Base-by-base conservation (phyloP, 805 yeast genomes). In the Candida easanensis region DNA sequence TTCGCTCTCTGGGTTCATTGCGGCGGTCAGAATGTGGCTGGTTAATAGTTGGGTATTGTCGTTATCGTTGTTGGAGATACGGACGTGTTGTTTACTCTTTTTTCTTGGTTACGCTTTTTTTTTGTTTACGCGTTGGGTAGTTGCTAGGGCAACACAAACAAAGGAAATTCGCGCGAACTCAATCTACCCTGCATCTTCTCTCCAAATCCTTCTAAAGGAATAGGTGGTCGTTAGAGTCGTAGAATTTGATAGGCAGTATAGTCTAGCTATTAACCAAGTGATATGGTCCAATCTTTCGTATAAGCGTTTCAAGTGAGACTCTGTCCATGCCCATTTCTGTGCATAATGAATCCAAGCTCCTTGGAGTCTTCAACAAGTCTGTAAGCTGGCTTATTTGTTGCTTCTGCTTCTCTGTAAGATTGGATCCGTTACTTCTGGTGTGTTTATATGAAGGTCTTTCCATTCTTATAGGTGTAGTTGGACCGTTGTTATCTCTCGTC, bases 311-410 rank as follows among this genome's bases (percentile, higher is more conserved):
- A 1, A 84, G 76, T 22, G 81, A 82, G 17, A 58, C 60, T 36
- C 79, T 66, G 9, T 84, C 72, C 54, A 72, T 71, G 36, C 73
- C 76, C 53, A 87, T 65, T 45, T 79, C 84, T 0, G 91, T 86
- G 55, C 91, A 83, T 2, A 88, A 80, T 4, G 76, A 69, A 54
- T 84, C 91, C 50, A 81, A 69, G 48, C 73, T 75, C 39, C 76
- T 81, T 19, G 71, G 71, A 17, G 76, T 74, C 44, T 71, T 71
- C 22, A 83, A 51, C 13, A 77, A 62, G 70, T 71, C 41, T 7
- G 47, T 35, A 9, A 56, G 50, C 25, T 49, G 49, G 9, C 35
- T 35, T 4, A 50, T 26, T 26, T 50, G 49, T 20, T 44, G 45
- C 23, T 32, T 47, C 21, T 56, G 57, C 3, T 22, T 6, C 1